phyloP scores from a whole-genome alignment of 1,284 basidiomycete genomes.

The Porphyrellus sp. region DNA sequence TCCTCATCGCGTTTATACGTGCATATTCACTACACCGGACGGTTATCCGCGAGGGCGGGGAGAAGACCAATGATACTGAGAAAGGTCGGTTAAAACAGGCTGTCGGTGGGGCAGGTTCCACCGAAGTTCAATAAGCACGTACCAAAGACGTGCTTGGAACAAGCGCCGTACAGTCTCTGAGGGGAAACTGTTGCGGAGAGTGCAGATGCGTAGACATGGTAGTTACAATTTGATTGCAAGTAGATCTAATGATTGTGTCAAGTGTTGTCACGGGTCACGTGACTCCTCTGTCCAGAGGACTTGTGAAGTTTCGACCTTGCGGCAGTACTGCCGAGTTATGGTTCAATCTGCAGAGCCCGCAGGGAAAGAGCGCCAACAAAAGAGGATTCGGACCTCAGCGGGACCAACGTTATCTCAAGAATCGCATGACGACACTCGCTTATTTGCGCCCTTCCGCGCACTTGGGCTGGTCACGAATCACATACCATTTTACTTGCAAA shows the following conservation, averaged over 20 bases:
- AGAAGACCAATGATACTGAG: conserved; percentile 22
- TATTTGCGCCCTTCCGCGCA: conserved; percentile 95
- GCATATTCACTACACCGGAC: conserved; percentile 59
- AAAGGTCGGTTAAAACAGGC: not conserved
- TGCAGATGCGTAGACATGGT: too few relatives aligned
- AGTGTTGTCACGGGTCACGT: conserved; percentile 1
- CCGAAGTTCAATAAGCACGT: not conserved
- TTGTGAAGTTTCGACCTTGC: not conserved
- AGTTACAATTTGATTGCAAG: not conserved
- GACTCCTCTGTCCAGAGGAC: not conserved
- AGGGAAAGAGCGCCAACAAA: conserved; percentile 22
- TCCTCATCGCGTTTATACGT: conserved; percentile 56
- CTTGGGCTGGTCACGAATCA: conserved; percentile 91
- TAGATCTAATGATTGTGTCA: too few relatives aligned
- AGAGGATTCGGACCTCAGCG: conserved; percentile 19
- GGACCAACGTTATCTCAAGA: conserved; percentile 6
- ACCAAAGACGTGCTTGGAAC: conserved; percentile 4
- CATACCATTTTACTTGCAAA: conserved; percentile 87
- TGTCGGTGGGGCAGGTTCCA: not conserved
- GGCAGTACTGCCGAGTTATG: conserved; percentile 18
- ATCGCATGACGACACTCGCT: conserved; percentile 41
- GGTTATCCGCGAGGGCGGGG: conserved; percentile 44
- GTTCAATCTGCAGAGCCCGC: conserved; percentile 13
- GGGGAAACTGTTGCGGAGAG: not conserved
- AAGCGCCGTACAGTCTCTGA: not conserved